phyloP scores from a whole-genome alignment of 2,329 filamentous ascomycete genomes.

The Teratosphaeria destructans region DNA sequence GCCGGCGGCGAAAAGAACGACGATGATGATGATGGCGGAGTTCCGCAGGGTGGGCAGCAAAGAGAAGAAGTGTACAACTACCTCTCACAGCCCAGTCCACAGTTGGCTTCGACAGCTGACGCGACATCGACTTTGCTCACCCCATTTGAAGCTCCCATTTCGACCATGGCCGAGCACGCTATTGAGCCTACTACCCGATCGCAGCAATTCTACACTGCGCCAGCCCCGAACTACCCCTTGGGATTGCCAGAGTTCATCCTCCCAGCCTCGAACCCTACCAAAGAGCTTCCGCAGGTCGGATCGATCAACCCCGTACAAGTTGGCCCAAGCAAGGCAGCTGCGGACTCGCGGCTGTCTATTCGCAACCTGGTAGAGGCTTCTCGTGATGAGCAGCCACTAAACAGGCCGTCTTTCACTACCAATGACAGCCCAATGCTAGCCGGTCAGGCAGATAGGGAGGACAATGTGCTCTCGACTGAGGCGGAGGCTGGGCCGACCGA shows the following conservation, averaged over 20 bases:
- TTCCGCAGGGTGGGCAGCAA: not conserved
- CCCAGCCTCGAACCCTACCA: not conserved
- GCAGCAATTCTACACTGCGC: not conserved
- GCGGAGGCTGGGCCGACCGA: not conserved
- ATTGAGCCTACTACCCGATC: not conserved
- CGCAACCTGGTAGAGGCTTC: slow-evolving; percentile 1
- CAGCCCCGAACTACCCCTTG: not conserved
- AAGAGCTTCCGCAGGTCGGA: not conserved
- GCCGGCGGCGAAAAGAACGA: slow-evolving; percentile 4
- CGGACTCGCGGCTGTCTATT: slow-evolving; percentile 2
- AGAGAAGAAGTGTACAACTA: not conserved
- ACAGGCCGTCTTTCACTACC: slow-evolving; percentile 1
- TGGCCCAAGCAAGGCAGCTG: not conserved
- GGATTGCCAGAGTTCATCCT: no score
- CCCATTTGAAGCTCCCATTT: not conserved
- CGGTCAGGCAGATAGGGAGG: not conserved
- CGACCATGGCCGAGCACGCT: not conserved
- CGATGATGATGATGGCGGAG: not conserved
- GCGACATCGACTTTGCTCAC: not conserved
- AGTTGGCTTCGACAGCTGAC: not conserved
- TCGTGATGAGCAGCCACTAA: not conserved
- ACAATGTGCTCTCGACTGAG: not conserved
- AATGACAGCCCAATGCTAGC: not conserved
- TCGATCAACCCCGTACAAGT: not conserved
- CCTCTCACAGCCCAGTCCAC: not conserved